These are phyloP conservation scores for Fusarium pseudograminearum DNA, from an alignment of 2,329 filamentous ascomycete genomes.

Conservation along the genomic window DNA sequence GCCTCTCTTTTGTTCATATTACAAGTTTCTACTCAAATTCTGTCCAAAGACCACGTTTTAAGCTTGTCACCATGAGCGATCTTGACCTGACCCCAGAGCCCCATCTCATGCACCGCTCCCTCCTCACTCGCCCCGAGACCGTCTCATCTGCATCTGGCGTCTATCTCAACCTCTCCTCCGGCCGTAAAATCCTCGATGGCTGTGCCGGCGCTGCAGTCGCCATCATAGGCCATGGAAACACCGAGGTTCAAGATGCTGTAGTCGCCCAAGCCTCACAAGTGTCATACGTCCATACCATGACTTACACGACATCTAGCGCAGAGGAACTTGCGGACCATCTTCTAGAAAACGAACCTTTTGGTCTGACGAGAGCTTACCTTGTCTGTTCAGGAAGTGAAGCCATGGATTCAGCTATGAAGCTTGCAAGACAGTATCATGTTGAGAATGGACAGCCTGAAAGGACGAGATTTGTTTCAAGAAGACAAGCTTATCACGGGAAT, in stretches of 20 bases:
- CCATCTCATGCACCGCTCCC: slow-evolving; percentile 52
- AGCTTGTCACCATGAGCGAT: slow-evolving; percentile 5
- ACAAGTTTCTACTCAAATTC: rapidly evolving
- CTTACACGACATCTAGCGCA: slow-evolving; percentile 64
- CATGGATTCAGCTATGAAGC: slow-evolving; percentile 62
- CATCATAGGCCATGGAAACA: slow-evolving; percentile 72
- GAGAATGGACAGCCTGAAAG: slow-evolving; percentile 55
- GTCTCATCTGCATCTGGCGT: slow-evolving; percentile 59
- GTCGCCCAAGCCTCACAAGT: slow-evolving; percentile 68
- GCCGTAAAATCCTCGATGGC: slow-evolving; percentile 70
- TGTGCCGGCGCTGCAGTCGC: slow-evolving; percentile 74
- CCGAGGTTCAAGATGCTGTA: slow-evolving; percentile 70
- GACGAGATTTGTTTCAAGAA: slow-evolving; percentile 56
- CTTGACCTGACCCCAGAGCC: slow-evolving; percentile 26
- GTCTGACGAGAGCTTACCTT: slow-evolving; percentile 56
- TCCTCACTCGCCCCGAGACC: slow-evolving; percentile 44
- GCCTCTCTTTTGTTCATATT: rapidly evolving
- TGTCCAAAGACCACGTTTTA: rapidly evolving
- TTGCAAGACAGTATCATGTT: slow-evolving; percentile 62
- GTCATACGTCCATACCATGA: slow-evolving; percentile 56
- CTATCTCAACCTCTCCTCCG: slow-evolving; percentile 52
- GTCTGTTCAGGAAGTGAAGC: slow-evolving; percentile 54
- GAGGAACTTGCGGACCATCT: slow-evolving; percentile 53
- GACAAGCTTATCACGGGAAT: slow-evolving; percentile 62
- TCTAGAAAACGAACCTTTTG: slow-evolving; percentile 52